Conservation (phyloP, 169 alveolate species). For the Plasmodium gonderi region DNA sequence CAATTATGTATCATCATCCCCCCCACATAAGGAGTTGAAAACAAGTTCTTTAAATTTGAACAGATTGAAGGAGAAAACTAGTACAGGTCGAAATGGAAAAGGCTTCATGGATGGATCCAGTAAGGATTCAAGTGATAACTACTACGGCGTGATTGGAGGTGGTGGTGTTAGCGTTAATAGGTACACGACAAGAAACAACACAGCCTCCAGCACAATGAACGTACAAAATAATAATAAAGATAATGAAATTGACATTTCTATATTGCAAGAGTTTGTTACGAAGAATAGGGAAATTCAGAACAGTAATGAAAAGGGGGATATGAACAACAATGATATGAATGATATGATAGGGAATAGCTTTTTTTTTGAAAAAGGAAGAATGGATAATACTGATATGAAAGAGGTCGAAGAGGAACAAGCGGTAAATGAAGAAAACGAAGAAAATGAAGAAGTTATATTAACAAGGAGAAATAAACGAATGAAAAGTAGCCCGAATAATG, state of each 20-base stretch:
- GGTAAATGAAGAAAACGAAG: not conserved
- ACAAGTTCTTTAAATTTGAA: conserved; percentile 53
- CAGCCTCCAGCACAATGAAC: conserved; percentile 3
- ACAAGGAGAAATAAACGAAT: not conserved
- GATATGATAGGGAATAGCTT: not conserved
- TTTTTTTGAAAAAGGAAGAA: not conserved
- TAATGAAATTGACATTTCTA: conserved; percentile 50
- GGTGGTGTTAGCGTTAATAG: not conserved
- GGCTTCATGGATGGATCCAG: conserved; percentile 50
- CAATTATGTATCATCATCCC: not conserved
- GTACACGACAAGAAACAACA: conserved; percentile 31
- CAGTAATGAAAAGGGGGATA: not conserved
- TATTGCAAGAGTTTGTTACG: conserved; percentile 50
- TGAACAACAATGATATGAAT: not conserved
- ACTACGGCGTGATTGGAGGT: conserved; percentile 10
- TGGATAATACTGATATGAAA: not conserved
- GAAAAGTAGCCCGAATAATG: not conserved
- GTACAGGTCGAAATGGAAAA: not conserved
- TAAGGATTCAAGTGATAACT: conserved; percentile 42
- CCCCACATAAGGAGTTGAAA: conserved; percentile 45
- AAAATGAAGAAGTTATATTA: not conserved
- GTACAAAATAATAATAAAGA: not conserved
- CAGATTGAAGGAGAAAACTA: conserved; percentile 40
- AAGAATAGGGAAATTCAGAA: conserved; percentile 18
- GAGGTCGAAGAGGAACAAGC: not conserved